Conservation (phyloP, 208 protist species). For the Acanthamoeba royreba region DNA sequence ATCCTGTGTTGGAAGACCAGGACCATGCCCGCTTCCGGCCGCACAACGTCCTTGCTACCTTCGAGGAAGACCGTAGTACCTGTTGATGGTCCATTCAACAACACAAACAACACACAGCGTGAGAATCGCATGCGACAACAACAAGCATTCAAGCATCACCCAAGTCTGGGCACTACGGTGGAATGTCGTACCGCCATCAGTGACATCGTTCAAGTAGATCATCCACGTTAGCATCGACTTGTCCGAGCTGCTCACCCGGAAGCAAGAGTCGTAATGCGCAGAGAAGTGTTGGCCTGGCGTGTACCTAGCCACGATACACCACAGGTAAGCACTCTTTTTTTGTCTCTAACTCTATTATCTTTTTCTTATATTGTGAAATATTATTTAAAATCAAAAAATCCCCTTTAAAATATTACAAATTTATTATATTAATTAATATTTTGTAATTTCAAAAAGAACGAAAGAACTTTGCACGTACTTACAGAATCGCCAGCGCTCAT, state of each 20-base stretch:
- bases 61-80: neutral
- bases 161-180: neutral
- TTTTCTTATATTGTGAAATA: no score
- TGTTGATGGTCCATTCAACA: neutral
- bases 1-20: conserved; percentile 52
- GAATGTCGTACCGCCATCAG: neutral
- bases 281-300: conserved; percentile 20
- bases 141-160: neutral
- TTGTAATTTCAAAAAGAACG: neutral
- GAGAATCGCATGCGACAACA: neutral
- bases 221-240: neutral
- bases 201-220: neutral
- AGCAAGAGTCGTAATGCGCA: neutral
- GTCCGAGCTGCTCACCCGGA: neutral
- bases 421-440: neutral
- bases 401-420: neutral
- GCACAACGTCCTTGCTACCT: neutral
- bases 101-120: neutral
- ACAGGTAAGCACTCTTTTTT: no score
- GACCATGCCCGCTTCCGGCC: conserved; percentile 8
- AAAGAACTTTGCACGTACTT: neutral
- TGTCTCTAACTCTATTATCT: no score
- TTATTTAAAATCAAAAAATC: no score
- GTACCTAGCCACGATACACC: no score
- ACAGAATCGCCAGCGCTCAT: neutral